Evolutionary conservation across 2,329 filamentous ascomycete genomes (phyloP).

Genomic region (Cladophialophora immunda): DNA sequence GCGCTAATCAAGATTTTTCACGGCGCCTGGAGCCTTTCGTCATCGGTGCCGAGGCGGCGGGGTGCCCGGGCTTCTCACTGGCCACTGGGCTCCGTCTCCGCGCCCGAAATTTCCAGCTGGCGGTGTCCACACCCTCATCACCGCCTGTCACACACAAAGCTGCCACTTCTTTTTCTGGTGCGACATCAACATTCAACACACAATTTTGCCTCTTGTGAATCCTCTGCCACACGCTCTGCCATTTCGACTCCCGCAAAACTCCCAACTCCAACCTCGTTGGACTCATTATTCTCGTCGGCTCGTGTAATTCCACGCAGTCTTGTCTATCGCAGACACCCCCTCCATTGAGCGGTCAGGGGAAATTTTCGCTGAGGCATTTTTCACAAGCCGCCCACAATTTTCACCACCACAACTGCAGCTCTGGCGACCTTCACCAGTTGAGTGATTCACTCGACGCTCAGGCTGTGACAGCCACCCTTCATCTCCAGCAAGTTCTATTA

Average conservation of each 20-base stretch:
- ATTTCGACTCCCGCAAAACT: background rate
- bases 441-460: slow-evolving; percentile 6
- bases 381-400: slow-evolving; percentile 16
- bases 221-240: background rate
- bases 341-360: slow-evolving; percentile 3
- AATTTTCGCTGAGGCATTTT: slow-evolving; percentile 31
- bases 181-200: slow-evolving; percentile 22
- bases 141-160: slow-evolving; percentile 20
- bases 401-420: slow-evolving; percentile 28
- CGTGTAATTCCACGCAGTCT: background rate
- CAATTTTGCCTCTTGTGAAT: slow-evolving; percentile 12
- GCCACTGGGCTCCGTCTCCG: slow-evolving; percentile 7
- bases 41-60: slow-evolving; percentile 18
- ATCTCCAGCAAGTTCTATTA: slow-evolving; percentile 21
- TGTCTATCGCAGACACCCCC: slow-evolving; percentile 3
- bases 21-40: slow-evolving; percentile 9
- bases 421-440: slow-evolving; percentile 32
- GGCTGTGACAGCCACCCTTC: slow-evolving; percentile 29
- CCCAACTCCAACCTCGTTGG: background rate
- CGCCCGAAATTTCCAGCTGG: slow-evolving; percentile 24
- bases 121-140: slow-evolving; percentile 13
- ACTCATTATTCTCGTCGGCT: background rate
- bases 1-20: slow-evolving; percentile 14
- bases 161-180: slow-evolving; percentile 22
- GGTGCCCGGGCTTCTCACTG: slow-evolving; percentile 16